Conservation (phyloP, 2,329 filamentous ascomycete genomes). For the Sporothrix sp. region DNA sequence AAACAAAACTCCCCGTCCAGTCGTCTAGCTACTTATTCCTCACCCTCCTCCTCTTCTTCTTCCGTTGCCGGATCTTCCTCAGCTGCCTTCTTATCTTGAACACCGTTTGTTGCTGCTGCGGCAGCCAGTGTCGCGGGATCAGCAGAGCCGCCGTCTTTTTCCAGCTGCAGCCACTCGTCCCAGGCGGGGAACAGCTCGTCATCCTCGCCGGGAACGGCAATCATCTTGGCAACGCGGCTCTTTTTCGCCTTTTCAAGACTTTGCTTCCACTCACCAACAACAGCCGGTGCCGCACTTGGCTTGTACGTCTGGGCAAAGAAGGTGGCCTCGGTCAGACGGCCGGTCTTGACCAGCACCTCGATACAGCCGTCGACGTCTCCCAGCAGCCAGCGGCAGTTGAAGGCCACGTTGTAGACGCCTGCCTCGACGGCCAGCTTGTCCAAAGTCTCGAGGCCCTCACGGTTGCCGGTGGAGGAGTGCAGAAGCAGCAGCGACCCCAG, state of each 20-base stretch:
- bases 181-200: conserved; percentile 92
- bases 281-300: conserved; percentile 59
- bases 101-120: conserved; percentile 2
- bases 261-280: conserved; percentile 74
- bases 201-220: conserved; percentile 73
- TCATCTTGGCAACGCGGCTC: conserved; percentile 69
- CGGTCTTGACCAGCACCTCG: conserved; percentile 67
- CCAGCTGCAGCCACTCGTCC: conserved; percentile 79
- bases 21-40: too few species aligned
- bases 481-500: conserved; percentile 78
- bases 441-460: conserved; percentile 61
- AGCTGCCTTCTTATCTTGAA: not conserved
- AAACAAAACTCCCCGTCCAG: not conserved
- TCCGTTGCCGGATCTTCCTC: not conserved
- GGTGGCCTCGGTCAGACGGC: conserved; percentile 73
- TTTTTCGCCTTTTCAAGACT: conserved; percentile 77
- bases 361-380: conserved; percentile 76
- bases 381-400: conserved; percentile 80
- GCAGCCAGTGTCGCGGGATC: not conserved
- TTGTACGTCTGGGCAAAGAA: conserved; percentile 94
- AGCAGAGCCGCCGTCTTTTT: conserved; percentile 54
- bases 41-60: not conserved
- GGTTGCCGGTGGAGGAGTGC: conserved; percentile 76
- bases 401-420: conserved; percentile 84
- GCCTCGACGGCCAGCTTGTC: conserved; percentile 65